Conservation (phyloP, 2,329 filamentous ascomycete species). For the Penicillium sp. region DNA sequence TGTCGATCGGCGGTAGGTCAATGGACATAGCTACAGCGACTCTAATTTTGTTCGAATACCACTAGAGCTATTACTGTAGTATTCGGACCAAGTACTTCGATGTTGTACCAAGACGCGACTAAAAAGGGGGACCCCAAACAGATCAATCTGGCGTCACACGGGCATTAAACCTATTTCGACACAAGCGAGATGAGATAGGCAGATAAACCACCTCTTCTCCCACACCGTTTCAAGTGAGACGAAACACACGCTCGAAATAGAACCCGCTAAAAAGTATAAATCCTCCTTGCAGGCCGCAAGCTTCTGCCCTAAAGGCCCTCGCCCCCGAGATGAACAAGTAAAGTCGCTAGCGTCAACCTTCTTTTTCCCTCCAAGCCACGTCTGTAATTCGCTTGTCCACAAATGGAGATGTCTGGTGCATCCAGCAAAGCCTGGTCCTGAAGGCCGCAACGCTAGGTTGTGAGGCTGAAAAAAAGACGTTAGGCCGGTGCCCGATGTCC, state of each 20-base stretch:
- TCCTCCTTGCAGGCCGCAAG: background rate
- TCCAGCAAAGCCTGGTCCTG: background rate
- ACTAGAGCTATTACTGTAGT: background rate
- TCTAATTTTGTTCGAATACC: background rate
- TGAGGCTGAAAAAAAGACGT: constrained; percentile 7
- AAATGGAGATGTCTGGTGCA: background rate
- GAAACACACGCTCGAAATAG: constrained; percentile 1
- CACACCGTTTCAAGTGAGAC: background rate
- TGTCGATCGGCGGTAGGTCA: background rate
- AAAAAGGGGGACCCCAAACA: background rate
- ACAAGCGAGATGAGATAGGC: background rate
- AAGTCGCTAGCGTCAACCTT: constrained; percentile 24
- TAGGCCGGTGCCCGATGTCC: background rate
- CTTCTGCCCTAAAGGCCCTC: background rate
- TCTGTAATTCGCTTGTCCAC: constrained; percentile 1
- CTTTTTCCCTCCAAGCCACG: constrained; percentile 15
- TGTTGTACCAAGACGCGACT: background rate
- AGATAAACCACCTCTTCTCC: background rate
- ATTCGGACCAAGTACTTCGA: background rate
- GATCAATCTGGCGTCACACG: background rate
- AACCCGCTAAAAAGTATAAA: background rate
- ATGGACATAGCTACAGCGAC: background rate
- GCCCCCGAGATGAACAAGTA: constrained; percentile 9
- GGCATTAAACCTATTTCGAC: background rate
- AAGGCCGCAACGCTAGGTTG: background rate